Evolutionary conservation across 2,329 filamentous ascomycete species (phyloP).

Genomic region (Penicillium sp.): DNA sequence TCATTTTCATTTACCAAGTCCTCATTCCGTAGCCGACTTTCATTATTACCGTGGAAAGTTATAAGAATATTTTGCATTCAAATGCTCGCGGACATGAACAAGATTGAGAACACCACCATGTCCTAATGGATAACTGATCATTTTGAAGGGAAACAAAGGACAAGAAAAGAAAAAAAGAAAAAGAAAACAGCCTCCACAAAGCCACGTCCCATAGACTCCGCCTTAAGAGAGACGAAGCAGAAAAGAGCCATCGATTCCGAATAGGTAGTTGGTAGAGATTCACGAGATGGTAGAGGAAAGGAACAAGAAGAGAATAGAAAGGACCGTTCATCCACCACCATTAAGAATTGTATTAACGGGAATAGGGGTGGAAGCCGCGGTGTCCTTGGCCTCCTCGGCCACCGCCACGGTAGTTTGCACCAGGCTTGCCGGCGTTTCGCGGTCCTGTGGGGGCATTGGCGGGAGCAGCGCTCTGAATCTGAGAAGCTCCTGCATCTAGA

Average conservation of each 20-base stretch:
- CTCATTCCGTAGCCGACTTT: too few species aligned
- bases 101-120: background rate
- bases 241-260: background rate
- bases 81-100: background rate
- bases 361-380: constrained; percentile 80
- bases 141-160: background rate
- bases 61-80: background rate
- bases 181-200: background rate
- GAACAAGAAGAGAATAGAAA: background rate
- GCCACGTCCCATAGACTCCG: background rate
- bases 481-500: constrained; percentile 33
- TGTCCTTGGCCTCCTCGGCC: constrained; percentile 69
- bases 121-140: background rate
- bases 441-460: constrained; percentile 90
- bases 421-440: constrained; percentile 89
- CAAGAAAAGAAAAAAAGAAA: background rate
- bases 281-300: background rate
- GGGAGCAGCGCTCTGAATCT: constrained; percentile 58
- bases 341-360: constrained; percentile 33
- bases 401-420: constrained; percentile 90
- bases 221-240: background rate
- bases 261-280: background rate
- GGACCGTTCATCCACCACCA: constrained; percentile 6
- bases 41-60: background rate
- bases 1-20: too few species aligned